A percentile compares a stretch with the other conserved stretches of the same genome.
phyloP scores from a whole-genome alignment of 2,329 filamentous ascomycete species.

The Fusarium liriodendri region DNA sequence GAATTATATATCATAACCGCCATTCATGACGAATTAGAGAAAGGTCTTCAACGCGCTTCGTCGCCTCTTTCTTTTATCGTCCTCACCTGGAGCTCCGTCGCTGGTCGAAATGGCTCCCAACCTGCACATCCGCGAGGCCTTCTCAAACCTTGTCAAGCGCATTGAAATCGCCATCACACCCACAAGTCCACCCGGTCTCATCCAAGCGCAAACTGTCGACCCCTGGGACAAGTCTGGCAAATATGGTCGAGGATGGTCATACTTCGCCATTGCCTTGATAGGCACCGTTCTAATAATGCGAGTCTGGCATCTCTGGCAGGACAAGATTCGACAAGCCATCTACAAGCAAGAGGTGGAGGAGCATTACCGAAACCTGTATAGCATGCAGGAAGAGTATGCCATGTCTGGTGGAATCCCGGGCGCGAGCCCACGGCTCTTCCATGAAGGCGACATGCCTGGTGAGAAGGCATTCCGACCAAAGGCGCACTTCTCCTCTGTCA shows the following conservation, averaged over 20 bases:
- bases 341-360: constrained; percentile 85
- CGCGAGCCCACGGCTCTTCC: constrained; percentile 79
- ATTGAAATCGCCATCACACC: constrained; percentile 71
- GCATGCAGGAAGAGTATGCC: constrained; percentile 60
- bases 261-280: constrained; percentile 82
- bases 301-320: constrained; percentile 90
- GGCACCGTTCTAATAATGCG: constrained; percentile 75
- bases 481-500: constrained; percentile 80
- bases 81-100: constrained; percentile 36
- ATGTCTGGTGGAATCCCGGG: constrained; percentile 59
- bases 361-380: constrained; percentile 67
- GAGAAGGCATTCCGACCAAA: constrained; percentile 70
- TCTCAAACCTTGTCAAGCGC: constrained; percentile 61
- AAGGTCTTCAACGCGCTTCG: constrained; percentile 37
- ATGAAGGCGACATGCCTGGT: constrained; percentile 66
- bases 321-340: constrained; percentile 90
- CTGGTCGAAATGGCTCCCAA: constrained; percentile 56
- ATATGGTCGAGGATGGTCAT: constrained; percentile 89
- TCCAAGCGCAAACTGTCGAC: constrained; percentile 75
- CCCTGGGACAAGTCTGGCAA: constrained; percentile 86
- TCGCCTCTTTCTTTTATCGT: constrained; percentile 32
- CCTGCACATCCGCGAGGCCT: constrained; percentile 45
- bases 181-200: constrained; percentile 69
- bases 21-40: constrained; percentile 44
- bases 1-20: neutral